A percentile compares a stretch with the other conserved stretches of the same genome.
Evolutionary conservation across 2,329 filamentous ascomycete genomes (phyloP).

Genomic region (Tolypocladium paradoxum): DNA sequence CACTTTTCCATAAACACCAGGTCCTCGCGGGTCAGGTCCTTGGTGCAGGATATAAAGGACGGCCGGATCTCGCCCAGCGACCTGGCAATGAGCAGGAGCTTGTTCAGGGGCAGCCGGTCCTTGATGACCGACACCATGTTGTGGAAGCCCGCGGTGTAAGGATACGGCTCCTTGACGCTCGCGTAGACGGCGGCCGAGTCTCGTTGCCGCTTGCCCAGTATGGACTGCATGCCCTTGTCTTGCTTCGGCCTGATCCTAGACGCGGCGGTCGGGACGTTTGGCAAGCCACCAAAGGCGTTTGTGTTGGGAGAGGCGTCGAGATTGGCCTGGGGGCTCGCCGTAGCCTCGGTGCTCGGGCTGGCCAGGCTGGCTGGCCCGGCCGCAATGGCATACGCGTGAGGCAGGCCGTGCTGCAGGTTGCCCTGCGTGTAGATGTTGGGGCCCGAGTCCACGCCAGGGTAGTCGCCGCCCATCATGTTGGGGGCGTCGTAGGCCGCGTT

Average conservation of each 20-base stretch:
- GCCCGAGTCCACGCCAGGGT: conserved; percentile 39
- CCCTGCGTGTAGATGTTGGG: conserved; percentile 42
- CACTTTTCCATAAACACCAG: conserved; percentile 97
- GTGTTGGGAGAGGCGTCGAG: conserved; percentile 43
- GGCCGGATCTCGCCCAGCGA: conserved; percentile 82
- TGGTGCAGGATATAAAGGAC: conserved; percentile 84
- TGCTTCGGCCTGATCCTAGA: conserved; percentile 33
- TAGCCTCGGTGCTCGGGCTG: conserved; percentile 54
- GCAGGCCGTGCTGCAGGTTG: conserved; percentile 50
- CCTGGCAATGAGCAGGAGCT: conserved; percentile 74
- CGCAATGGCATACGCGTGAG: conserved; percentile 55
- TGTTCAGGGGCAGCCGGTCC: conserved; percentile 65
- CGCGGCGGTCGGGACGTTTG: conserved; percentile 11
- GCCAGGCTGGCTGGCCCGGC: conserved; percentile 51
- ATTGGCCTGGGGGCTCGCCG: conserved; percentile 47
- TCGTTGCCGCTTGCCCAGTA: conserved; percentile 47
- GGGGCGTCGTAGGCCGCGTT: conserved; percentile 39
- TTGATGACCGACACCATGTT: conserved; percentile 72
- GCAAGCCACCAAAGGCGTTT: conserved; percentile 16
- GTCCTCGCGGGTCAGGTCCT: conserved; percentile 79
- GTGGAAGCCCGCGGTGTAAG: conserved; percentile 85
- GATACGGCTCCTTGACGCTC: conserved; percentile 80
- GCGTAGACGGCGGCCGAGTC: conserved; percentile 84
- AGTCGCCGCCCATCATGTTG: conserved; percentile 37
- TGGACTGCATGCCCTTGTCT: conserved; percentile 33